A percentile compares a stretch with the other conserved stretches of the same genome.
These are phyloP conservation scores for Lodderomyces orthopsilosis DNA, from an alignment of 1,139 yeast species.

Conservation along the genomic window DNA sequence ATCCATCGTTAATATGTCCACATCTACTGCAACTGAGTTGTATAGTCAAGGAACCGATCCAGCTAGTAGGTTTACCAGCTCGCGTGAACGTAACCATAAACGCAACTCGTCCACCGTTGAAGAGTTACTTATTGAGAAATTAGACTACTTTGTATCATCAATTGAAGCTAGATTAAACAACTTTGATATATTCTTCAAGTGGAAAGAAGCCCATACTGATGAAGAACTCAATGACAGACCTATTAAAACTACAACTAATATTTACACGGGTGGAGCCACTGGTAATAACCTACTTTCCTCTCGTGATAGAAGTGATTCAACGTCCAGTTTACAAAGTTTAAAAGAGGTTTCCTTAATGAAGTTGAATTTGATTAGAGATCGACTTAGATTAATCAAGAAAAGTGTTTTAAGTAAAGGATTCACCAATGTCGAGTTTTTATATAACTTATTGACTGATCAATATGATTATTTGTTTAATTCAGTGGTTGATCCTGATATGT, in stretches of 20 bases:
- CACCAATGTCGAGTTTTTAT: slow-evolving; percentile 47
- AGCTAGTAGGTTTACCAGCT: background rate
- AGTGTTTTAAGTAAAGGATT: slow-evolving; percentile 42
- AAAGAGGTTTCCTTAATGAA: slow-evolving; percentile 32
- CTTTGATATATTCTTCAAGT: slow-evolving; percentile 50
- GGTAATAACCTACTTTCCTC: background rate
- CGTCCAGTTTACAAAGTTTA: slow-evolving; percentile 31
- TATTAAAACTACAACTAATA: background rate
- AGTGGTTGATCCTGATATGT: slow-evolving; percentile 14
- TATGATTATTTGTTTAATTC: slow-evolving; percentile 38
- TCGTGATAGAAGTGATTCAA: slow-evolving; percentile 21
- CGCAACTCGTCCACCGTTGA: slow-evolving; percentile 26
- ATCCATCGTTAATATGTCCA: background rate
- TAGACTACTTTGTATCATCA: slow-evolving; percentile 52
- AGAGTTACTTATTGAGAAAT: slow-evolving; percentile 47
- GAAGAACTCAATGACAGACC: background rate
- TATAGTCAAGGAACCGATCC: background rate
- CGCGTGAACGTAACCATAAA: background rate
- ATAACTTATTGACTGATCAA: slow-evolving; percentile 53
- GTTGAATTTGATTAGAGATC: slow-evolving; percentile 40
- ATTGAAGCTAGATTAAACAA: slow-evolving; percentile 52
- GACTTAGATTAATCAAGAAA: slow-evolving; percentile 40
- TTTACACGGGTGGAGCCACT: background rate
- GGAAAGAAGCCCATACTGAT: slow-evolving; percentile 11
- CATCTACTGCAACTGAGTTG: background rate